Conservation (phyloP, 2,329 filamentous ascomycete species). For the Fonsecaea erecta region DNA sequence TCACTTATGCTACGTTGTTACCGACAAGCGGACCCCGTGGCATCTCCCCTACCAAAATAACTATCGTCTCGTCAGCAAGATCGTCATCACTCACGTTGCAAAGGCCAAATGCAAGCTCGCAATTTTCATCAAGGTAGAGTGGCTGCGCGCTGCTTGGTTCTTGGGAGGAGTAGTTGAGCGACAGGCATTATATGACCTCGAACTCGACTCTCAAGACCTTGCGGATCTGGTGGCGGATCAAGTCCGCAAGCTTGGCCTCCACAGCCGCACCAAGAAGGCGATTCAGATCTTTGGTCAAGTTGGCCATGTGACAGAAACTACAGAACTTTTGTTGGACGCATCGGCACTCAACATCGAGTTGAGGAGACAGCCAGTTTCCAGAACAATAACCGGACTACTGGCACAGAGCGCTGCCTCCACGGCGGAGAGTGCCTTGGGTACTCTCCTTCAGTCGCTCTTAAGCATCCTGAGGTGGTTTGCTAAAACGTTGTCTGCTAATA, state of each 20-base stretch:
- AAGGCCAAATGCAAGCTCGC: conserved; percentile 93
- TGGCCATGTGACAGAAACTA: conserved; percentile 56
- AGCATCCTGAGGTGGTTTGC: conserved; percentile 68
- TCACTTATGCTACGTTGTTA: conserved; percentile 72
- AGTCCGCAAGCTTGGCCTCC: conserved; percentile 52
- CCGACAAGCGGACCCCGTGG: conserved; percentile 71
- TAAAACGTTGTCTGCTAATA: conserved; percentile 72
- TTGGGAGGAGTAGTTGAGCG: conserved; percentile 55
- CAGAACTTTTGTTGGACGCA: conserved; percentile 46
- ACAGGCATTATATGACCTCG: conserved; percentile 72
- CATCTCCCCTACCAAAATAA: conserved; percentile 80
- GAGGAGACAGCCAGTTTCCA: conserved; percentile 43
- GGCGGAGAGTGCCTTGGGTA: conserved; percentile 73
- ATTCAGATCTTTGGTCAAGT: conserved; percentile 56
- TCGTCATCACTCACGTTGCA: conserved; percentile 89
- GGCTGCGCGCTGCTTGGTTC: conserved; percentile 68
- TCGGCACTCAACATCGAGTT: conserved; percentile 61
- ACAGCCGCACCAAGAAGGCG: conserved; percentile 55
- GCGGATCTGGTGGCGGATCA: conserved; percentile 57
- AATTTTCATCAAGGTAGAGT: conserved; percentile 85
- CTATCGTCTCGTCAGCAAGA: conserved; percentile 84
- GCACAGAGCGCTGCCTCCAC: conserved; percentile 75
- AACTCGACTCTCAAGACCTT: conserved; percentile 54
- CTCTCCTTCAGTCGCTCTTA: conserved; percentile 76
- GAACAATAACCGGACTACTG: conserved; percentile 70